A percentile compares a stretch with the other conserved stretches of the same genome.
phyloP scores from a whole-genome alignment of 148 eudicot species.

The Amaranthus hypochondriacus region DNA sequence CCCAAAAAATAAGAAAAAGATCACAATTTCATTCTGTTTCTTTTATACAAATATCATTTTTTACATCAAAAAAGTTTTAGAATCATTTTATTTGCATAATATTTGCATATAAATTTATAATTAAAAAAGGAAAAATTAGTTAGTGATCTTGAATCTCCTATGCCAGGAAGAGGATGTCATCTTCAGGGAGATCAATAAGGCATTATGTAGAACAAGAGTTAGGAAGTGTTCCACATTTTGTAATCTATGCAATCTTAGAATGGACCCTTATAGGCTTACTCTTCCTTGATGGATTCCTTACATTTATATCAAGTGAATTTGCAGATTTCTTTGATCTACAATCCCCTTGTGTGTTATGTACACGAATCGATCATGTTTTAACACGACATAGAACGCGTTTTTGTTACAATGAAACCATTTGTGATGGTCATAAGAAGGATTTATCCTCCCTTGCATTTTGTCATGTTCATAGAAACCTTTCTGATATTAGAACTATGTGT shows the following conservation, averaged over 20 bases:
- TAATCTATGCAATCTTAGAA: constrained; percentile 72
- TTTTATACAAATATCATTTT: background rate
- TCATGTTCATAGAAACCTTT: constrained; percentile 71
- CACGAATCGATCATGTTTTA: constrained; percentile 70
- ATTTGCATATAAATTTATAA: background rate
- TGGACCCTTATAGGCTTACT: constrained; percentile 64
- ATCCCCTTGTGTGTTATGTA: constrained; percentile 71
- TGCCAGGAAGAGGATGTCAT: constrained; percentile 17
- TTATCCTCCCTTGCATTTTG: constrained; percentile 91
- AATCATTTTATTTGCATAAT: background rate
- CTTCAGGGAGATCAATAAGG: constrained; percentile 37
- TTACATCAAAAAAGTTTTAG: background rate
- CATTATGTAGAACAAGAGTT: constrained; percentile 48
- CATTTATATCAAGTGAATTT: constrained; percentile 50
- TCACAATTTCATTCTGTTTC: constrained; percentile 5
- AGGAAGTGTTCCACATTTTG: constrained; percentile 60
- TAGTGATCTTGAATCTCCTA: constrained; percentile 2
- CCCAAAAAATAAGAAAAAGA: constrained; percentile 13
- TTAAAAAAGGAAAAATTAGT: background rate
- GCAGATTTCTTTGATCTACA: constrained; percentile 64
- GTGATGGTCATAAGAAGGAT: constrained; percentile 78
- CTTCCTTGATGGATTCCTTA: constrained; percentile 58
- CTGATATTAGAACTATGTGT: constrained; percentile 79
- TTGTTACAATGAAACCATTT: constrained; percentile 62
- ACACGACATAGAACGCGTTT: constrained; percentile 33